Evolutionary conservation across 2,329 filamentous ascomycete species (phyloP), one percentile per base, ranked within the genome.

Genomic region (Microsporum audouinii): DNA sequence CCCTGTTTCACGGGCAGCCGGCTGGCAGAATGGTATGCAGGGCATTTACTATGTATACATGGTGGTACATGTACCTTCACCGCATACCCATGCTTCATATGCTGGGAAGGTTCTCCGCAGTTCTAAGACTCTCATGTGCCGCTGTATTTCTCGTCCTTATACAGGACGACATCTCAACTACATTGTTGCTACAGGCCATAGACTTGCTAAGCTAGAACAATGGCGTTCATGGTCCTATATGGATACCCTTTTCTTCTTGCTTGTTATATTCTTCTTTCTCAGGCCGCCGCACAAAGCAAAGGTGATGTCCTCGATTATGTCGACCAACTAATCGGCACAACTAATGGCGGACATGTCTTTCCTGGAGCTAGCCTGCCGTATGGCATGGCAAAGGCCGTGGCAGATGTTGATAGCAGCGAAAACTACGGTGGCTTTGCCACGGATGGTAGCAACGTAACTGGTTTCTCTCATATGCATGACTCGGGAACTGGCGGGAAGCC

Each of bases 351-450:
- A 45, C 81, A 84, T 70, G 81, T 83, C 31, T 84, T 84, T 62
- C 76, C 81, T 2, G 82, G 81, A 10, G 81, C 81, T 12, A 80
- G 79, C 2, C 66, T 80, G 45, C 81, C 81, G 2, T 83, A 81
- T 65, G 80, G 79, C 41, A 78, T 84, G 70, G 81, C 79, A 39
- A 84, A 83, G 67, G 78, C 80, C 1, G 79, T 81, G 2, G 79
- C 80, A 34, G 80, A 84, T 65, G 79, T 80, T 1, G 68, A 78
- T 53, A 75, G 73, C 61, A 41, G 39, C n/a, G 82, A 76, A 65
- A 81, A 84, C 55, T 80, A 83, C 62, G 82, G 79, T 45, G 82
- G 82, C 0, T 84, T 83, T 67, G 78, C 80, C 5, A 78, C 75
- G 2, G 80, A 82, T 77, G 76, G 1, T 73, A 72, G 39, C 73